Conservation (phyloP, 1,284 basidiomycete genomes). For the Rhodotorula glutinis region DNA sequence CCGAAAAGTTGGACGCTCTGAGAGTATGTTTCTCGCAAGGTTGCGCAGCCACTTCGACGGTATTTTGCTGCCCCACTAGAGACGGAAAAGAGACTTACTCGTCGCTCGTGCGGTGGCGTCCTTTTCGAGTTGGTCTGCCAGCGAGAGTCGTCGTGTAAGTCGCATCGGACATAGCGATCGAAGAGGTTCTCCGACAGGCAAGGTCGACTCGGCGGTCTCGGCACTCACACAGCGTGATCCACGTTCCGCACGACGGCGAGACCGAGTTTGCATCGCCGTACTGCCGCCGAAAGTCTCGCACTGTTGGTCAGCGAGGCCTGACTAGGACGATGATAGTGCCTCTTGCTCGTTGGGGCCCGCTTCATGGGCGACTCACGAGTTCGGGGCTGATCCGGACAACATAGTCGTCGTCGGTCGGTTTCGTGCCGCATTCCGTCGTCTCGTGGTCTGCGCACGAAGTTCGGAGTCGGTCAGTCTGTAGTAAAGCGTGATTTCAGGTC, state of each 20-base stretch:
- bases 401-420: conserved; percentile 16
- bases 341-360: too few species aligned
- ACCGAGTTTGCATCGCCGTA: conserved; percentile 5
- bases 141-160: too few species aligned
- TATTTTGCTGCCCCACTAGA: too few species aligned
- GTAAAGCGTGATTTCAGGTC: too few species aligned
- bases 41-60: too few species aligned
- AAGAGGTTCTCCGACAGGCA: too few species aligned
- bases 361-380: conserved; percentile 13
- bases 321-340: too few species aligned
- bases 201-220: too few species aligned
- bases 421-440: background rate
- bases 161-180: too few species aligned
- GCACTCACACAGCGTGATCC: conserved; percentile 13
- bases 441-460: background rate
- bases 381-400: conserved; percentile 20
- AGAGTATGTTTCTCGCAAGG: too few species aligned
- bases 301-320: background rate
- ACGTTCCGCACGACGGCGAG: conserved; percentile 12
- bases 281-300: background rate
- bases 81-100: conserved; percentile 3
- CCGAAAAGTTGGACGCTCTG: too few species aligned
- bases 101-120: conserved; percentile 13
- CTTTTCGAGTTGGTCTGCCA: conserved; percentile 17
- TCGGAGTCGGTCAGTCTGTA: background rate